Percentiles rank a stretch among this genome's conserved stretches.
phyloP scores from a whole-genome alignment of 2,329 filamentous ascomycete species.

The Nemania sp. region DNA sequence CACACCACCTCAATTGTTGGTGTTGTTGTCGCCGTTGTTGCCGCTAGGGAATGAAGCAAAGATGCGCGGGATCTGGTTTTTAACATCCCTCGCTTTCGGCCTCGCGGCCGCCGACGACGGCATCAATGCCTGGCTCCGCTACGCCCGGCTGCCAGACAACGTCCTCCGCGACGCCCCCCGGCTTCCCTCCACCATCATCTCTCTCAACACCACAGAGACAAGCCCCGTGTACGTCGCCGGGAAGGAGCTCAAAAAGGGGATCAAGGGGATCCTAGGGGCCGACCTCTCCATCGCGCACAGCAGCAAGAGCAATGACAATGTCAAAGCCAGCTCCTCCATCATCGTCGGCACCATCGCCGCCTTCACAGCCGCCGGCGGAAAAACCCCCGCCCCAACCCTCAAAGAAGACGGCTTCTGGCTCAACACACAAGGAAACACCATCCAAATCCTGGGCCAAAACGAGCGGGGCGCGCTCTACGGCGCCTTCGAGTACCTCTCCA shows the following conservation, averaged over 20 bases:
- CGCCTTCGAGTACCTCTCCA: conserved; percentile 74
- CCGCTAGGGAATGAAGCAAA: conserved; percentile 14
- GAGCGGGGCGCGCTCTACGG: conserved; percentile 77
- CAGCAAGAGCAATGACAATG: conserved; percentile 11
- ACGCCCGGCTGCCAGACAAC: conserved; percentile 63
- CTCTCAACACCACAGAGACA: conserved; percentile 64
- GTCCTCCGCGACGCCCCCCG: conserved; percentile 52
- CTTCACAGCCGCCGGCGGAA: conserved; percentile 54
- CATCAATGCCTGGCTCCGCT: conserved; percentile 72
- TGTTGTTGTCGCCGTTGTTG: not conserved
- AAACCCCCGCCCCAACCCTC: conserved; percentile 55
- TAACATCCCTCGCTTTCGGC: conserved; percentile 48
- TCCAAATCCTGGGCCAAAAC: conserved; percentile 73
- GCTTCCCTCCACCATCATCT: conserved; percentile 63
- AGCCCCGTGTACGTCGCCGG: conserved; percentile 71
- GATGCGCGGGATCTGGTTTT: conserved; percentile 49
- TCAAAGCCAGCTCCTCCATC: conserved; percentile 52
- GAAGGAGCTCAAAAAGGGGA: conserved; percentile 68
- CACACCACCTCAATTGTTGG: not conserved
- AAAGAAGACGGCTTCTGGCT: conserved; percentile 73
- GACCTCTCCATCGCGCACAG: conserved; percentile 51
- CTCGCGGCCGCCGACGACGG: conserved; percentile 69
- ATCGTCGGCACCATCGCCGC: conserved; percentile 63
- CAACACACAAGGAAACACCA: conserved; percentile 57
- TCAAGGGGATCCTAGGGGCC: conserved; percentile 68